Base-by-base conservation (phyloP, 805 yeast genomes). In the Candida ortonii region DNA sequence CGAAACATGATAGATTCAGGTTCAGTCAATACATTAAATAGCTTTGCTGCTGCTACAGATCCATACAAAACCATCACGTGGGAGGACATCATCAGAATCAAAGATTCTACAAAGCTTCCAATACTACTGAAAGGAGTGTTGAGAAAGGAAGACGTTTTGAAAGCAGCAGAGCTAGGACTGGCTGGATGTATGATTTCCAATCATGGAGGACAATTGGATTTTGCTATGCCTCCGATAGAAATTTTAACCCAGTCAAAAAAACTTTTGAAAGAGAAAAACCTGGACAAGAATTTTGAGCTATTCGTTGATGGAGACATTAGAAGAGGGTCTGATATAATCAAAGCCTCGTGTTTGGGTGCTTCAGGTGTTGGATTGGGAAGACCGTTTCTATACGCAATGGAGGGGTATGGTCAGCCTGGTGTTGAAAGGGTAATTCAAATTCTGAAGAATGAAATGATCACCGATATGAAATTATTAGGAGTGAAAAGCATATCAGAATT, bases 391-490 rank as follows among this genome's bases (percentile, higher is more conserved):
- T 84, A 80, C 49, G 86, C 89, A 12, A 72, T 81, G 78, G 70
- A 84, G n/a, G 70, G 84, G 2, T 85, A 84, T 44, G 94, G 94
- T 8, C 86, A 76, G 47, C 78, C 66, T 6, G 95, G 94, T 20
- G 88, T 82, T 7, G 54, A 55, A 28, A 71, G 71, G 42, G 84
- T 87, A 10, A 72, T 81, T 38, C 79, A 76, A 46, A 65, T 81
- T 4, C 60, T 82, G 47, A 69, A 74, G 42, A 72, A 66, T 19
- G 89, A 82, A 50, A 67, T 82, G 62, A 62, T 68, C 33, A 73
- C 78, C 61, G 76, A 76, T 44, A 76, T 82, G 85, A 67, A 80
- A 47, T 61, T 81, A 22, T 59, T 82, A 36, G 89, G 88, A 9
- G 85, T 70, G 4, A 69, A 64, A 5, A 54, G 58, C 3, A 50